Percentiles rank a stretch among this genome's conserved stretches.
phyloP scores from a whole-genome alignment of 768 basidiomycete genomes.

The Boletellus ananiceps region DNA sequence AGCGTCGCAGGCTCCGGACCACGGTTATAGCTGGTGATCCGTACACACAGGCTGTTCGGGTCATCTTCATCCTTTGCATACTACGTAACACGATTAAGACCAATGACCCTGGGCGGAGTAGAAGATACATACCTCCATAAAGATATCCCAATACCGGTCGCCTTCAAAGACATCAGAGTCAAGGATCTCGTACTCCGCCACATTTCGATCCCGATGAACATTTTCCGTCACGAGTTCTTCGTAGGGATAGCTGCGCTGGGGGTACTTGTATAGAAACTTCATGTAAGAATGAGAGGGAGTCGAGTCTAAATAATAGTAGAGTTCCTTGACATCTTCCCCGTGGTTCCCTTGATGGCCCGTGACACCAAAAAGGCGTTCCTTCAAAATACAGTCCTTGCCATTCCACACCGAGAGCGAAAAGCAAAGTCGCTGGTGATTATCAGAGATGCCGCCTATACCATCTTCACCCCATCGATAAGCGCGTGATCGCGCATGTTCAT shows the following conservation, averaged over 20 bases:
- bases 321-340: slow-evolving; percentile 98
- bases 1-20: slow-evolving; percentile 92
- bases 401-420: slow-evolving; percentile 94
- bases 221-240: slow-evolving; percentile 90
- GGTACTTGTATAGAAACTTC: slow-evolving; percentile 99
- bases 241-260: slow-evolving; percentile 88
- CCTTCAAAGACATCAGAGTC: slow-evolving; percentile 91
- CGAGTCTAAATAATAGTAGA: slow-evolving; percentile 98
- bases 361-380: slow-evolving; percentile 94
- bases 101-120: slow-evolving; percentile 3
- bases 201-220: slow-evolving; percentile 74
- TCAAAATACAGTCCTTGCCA: slow-evolving; percentile 87
- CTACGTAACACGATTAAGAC: slow-evolving; percentile 36
- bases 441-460: slow-evolving; percentile 94
- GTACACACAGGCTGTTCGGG: slow-evolving; percentile 82
- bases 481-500: slow-evolving; percentile 87
- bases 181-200: slow-evolving; percentile 88
- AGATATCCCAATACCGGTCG: slow-evolving; percentile 97
- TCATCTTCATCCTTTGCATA: slow-evolving; percentile 97
- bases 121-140: slow-evolving; percentile 72
- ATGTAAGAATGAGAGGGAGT: slow-evolving; percentile 99
- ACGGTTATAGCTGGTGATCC: slow-evolving; percentile 95
- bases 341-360: slow-evolving; percentile 98
- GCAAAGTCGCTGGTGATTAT: slow-evolving; percentile 94
- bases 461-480: slow-evolving; percentile 99